Percentiles rank a stretch among this genome's conserved stretches.
These are phyloP conservation scores for Scheffersomyces amazonensis DNA, from an alignment of 805 yeast species.

Conservation along the genomic window DNA sequence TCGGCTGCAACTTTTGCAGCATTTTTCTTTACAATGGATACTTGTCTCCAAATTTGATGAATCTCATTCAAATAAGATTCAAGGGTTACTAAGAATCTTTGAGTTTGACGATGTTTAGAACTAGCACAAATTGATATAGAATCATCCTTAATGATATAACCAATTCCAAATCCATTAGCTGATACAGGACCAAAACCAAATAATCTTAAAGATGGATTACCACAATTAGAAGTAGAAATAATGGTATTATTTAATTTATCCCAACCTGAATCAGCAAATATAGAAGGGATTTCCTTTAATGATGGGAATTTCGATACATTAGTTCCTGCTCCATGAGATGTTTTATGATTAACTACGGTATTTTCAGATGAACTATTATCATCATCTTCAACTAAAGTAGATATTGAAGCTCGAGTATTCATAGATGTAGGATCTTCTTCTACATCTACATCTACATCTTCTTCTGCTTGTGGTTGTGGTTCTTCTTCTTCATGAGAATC, in stretches of 20 bases:
- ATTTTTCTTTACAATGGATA: not conserved
- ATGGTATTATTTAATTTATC: conserved; percentile 76
- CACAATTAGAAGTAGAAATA: conserved; percentile 63
- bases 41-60: conserved; percentile 20
- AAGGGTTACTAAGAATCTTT: conserved; percentile 51
- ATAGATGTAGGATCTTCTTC: conserved; percentile 6
- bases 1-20: not conserved
- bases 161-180: conserved; percentile 58
- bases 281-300: conserved; percentile 54
- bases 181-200: conserved; percentile 62
- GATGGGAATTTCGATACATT: conserved; percentile 11
- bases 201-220: conserved; percentile 55
- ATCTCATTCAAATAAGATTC: conserved; percentile 49
- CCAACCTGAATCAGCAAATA: conserved; percentile 89
- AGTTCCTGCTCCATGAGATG: not conserved
- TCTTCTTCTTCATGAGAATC: conserved; percentile 17
- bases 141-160: conserved; percentile 53
- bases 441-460: conserved; percentile 21
- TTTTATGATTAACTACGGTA: conserved; percentile 22
- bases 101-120: conserved; percentile 60
- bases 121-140: conserved; percentile 51
- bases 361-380: conserved; percentile 22
- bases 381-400: conserved; percentile 14
- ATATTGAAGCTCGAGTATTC: conserved; percentile 13
- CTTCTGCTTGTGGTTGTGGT: conserved; percentile 1